A percentile compares a stretch with the other conserved stretches of the same genome.
These are phyloP conservation scores for Apiotrichum domesticum DNA, from an alignment of 1,284 basidiomycete genomes.

Conservation along the genomic window DNA sequence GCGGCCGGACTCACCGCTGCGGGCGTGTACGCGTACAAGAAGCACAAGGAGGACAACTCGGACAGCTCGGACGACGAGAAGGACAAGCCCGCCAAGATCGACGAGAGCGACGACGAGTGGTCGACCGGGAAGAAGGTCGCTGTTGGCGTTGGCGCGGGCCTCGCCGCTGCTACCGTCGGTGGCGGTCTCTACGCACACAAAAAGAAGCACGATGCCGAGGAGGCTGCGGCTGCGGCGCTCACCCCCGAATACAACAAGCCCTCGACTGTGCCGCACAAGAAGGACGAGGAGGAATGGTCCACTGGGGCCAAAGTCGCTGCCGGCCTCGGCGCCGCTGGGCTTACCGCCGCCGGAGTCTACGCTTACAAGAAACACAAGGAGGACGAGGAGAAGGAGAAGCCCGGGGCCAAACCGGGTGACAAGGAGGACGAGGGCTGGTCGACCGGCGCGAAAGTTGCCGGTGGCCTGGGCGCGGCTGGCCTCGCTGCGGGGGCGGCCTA, in stretches of 20 bases:
- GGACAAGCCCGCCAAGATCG: not conserved
- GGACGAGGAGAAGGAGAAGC: not conserved
- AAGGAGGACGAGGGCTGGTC: conserved; percentile 1
- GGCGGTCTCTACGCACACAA: conserved; percentile 3
- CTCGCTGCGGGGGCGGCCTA: not conserved
- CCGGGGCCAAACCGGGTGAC: not conserved
- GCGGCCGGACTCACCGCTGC: not conserved
- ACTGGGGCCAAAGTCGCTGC: conserved; percentile 8
- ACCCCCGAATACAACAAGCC: no score
- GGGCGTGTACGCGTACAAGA: not conserved
- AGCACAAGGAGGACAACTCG: not conserved
- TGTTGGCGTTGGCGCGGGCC: not conserved
- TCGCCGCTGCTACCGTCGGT: not conserved
- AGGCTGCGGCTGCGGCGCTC: not conserved
- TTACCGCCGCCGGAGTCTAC: conserved; percentile 1
- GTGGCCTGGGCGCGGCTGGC: not conserved
- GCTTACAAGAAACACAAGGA: conserved; percentile 6
- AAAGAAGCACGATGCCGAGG: conserved; percentile 4
- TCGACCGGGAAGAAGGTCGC: not conserved
- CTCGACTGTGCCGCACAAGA: no score
- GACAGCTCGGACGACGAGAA: conserved; percentile 1
- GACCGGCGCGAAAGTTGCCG: conserved; percentile 1
- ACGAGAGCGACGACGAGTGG: no score
- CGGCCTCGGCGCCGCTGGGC: not conserved
- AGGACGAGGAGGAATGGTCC: conserved; percentile 3